phyloP scores from a whole-genome alignment of 1,284 basidiomycete genomes.

The Ustilago cynodontis region DNA sequence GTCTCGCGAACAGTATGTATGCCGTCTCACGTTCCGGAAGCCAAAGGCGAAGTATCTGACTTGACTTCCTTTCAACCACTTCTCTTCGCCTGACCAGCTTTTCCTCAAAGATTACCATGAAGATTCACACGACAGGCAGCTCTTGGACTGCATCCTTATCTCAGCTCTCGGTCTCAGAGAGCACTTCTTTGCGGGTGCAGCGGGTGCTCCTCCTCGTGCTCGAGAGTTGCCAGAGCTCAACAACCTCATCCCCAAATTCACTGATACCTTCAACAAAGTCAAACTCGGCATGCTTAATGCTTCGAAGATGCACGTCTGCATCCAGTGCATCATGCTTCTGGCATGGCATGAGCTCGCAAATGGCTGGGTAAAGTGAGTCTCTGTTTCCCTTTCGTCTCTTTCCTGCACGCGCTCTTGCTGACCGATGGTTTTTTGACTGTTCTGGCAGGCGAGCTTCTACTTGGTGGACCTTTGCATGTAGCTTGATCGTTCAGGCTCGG shows the following conservation, averaged over 20 bases:
- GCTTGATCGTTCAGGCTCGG: slow-evolving; percentile 10
- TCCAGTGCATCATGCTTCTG: slow-evolving; percentile 34
- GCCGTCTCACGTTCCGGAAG: too few relatives aligned
- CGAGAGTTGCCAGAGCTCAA: slow-evolving; percentile 7
- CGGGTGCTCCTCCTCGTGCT: not conserved
- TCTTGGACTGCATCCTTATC: slow-evolving; percentile 26
- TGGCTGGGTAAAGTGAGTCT: slow-evolving; percentile 29
- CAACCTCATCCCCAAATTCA: not conserved
- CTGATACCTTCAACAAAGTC: slow-evolving; percentile 1
- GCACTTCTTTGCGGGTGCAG: not conserved
- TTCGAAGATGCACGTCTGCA: slow-evolving; percentile 7
- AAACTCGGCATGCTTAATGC: slow-evolving; percentile 15
- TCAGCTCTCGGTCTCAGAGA: slow-evolving; percentile 15
- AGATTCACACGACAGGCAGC: slow-evolving; percentile 1
- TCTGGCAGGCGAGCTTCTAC: slow-evolving; percentile 25
- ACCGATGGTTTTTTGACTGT: not conserved
- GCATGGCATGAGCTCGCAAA: slow-evolving; percentile 43
- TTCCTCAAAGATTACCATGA: slow-evolving; percentile 15
- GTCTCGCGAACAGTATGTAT: slow-evolving; percentile 31
- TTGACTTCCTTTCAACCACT: not conserved
- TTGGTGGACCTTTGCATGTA: slow-evolving; percentile 26
- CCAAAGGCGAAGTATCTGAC: not conserved
- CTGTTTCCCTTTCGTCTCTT: not conserved
- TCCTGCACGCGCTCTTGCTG: not conserved
- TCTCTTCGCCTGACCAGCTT: not conserved